Evolutionary conservation across 2,329 filamentous ascomycete species (phyloP).

Genomic region (Myotisia sp.): DNA sequence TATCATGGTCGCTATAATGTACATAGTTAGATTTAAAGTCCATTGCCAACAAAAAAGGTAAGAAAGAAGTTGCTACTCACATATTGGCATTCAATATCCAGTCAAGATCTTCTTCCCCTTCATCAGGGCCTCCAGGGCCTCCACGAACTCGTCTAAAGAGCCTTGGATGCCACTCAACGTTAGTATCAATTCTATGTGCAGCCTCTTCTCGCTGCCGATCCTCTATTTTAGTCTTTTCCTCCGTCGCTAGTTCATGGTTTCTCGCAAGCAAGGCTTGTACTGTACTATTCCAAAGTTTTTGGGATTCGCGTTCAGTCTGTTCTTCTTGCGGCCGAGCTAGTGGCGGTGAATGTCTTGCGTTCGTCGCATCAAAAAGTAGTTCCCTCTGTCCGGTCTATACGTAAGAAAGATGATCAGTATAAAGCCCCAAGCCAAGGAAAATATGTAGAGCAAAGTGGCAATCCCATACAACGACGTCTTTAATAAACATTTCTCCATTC

Average conservation of each 20-base stretch:
- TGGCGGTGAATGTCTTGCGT: constrained; percentile 62
- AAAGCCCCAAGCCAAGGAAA: not conserved
- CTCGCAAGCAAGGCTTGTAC: constrained; percentile 66
- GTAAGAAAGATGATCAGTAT: not conserved
- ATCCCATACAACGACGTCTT: constrained; percentile 54
- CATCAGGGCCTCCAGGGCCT: constrained; percentile 55
- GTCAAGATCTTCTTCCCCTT: constrained; percentile 24
- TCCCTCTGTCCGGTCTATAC: constrained; percentile 72
- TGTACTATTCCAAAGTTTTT: constrained; percentile 71
- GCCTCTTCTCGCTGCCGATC: constrained; percentile 84
- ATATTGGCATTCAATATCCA: constrained; percentile 35
- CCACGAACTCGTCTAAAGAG: constrained; percentile 66
- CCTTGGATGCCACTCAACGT: constrained; percentile 73
- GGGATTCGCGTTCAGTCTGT: constrained; percentile 80
- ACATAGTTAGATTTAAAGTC: not conserved
- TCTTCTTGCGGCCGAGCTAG: constrained; percentile 63
- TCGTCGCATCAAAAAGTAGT: constrained; percentile 73
- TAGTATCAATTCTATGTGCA: constrained; percentile 59
- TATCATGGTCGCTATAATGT: constrained; percentile 42
- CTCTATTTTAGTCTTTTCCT: constrained; percentile 93
- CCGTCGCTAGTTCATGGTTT: constrained; percentile 79
- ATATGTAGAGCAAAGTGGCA: not conserved
- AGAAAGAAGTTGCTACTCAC: constrained; percentile 37
- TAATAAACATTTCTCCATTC: constrained; percentile 91
- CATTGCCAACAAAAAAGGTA: not conserved